Conservation (phyloP, 257 asterid genomes). For the Phtheirospermum japonicum region DNA sequence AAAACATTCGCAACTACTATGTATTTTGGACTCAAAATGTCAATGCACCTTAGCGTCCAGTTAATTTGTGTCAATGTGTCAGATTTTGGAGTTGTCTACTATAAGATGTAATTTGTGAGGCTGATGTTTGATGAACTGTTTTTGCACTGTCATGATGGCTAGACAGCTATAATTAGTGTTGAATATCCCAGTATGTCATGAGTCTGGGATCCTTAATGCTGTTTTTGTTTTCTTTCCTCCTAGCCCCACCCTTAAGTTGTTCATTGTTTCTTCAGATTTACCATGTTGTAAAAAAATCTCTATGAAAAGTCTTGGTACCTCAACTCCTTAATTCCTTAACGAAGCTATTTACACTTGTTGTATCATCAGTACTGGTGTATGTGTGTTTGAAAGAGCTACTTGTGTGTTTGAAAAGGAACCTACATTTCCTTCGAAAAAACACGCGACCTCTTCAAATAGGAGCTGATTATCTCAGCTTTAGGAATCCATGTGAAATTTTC, state of each 20-base stretch:
- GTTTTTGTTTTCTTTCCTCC: not conserved
- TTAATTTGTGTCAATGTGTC: not conserved
- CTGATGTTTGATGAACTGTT: constrained; percentile 1
- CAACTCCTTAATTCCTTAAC: not conserved
- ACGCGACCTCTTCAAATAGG: not conserved
- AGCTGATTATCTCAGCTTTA: constrained; percentile 1
- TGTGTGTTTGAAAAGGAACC: not conserved
- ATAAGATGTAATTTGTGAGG: constrained; percentile 1
- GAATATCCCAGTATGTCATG: not conserved
- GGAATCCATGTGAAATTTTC: constrained; percentile 6
- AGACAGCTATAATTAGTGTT: not conserved
- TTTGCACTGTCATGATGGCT: not conserved
- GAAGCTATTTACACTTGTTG: not conserved
- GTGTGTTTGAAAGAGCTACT: not conserved
- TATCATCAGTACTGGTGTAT: not conserved
- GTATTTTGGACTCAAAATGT: not conserved
- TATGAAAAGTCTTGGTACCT: not conserved
- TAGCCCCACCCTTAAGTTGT: too few relatives aligned
- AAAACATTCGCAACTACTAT: not conserved
- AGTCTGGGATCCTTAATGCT: constrained; percentile 7
- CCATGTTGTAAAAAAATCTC: not conserved
- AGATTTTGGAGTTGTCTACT: not conserved
- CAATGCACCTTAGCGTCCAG: not conserved
- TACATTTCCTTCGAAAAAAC: not conserved
- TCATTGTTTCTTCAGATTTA: not conserved